phyloP scores from a whole-genome alignment of 306 rosid genomes.

The Cicer yamashitae region DNA sequence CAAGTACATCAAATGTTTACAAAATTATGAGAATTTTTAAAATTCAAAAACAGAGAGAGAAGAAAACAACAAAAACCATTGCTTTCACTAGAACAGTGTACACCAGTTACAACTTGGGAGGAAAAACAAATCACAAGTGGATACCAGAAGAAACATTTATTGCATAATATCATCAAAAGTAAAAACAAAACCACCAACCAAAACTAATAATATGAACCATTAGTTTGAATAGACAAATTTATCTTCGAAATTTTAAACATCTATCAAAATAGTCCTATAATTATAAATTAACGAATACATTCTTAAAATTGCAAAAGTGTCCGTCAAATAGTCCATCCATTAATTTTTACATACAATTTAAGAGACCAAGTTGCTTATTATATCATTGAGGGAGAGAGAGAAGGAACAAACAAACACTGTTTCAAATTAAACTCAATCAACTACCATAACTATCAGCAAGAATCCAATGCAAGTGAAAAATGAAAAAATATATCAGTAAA shows the following conservation, averaged over 20 bases:
- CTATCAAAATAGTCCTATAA: too few relatives aligned
- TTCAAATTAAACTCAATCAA: slow-evolving; percentile 27
- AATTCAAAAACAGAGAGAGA: neutral
- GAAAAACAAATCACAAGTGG: slow-evolving; percentile 8
- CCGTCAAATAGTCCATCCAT: neutral
- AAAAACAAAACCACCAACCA: neutral
- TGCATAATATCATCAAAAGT: too few relatives aligned
- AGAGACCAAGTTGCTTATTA: neutral
- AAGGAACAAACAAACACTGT: neutral
- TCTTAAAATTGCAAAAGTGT: too few relatives aligned
- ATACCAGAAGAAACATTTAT: slow-evolving; percentile 20
- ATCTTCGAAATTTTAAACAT: too few relatives aligned
- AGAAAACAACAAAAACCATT: slow-evolving; percentile 13
- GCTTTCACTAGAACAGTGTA: neutral
- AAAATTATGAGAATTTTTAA: neutral
- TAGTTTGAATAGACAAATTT: too few relatives aligned
- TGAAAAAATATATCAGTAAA: neutral
- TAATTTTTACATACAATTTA: neutral
- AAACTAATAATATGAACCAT: neutral
- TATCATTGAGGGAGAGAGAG: slow-evolving; percentile 23
- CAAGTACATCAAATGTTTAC: neutral
- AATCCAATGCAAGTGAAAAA: slow-evolving; percentile 37
- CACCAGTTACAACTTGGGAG: neutral
- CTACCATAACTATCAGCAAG: slow-evolving; percentile 22
- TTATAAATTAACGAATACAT: too few relatives aligned